Conservation (phyloP, 176 grass and related monocot genomes). For the Puya raimondii region DNA sequence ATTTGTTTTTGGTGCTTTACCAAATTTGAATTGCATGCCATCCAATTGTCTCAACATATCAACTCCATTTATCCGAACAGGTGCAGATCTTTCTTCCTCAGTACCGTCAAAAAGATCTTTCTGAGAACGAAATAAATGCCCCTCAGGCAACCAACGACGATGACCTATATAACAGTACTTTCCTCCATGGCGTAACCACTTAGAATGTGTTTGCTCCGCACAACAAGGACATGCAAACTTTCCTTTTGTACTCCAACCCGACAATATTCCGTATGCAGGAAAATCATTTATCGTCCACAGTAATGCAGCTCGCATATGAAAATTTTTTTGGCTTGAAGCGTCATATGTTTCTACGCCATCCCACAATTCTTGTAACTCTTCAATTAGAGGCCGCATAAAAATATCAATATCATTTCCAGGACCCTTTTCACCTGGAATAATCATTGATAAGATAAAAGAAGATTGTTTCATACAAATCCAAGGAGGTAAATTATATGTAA, state of each 20-base stretch:
- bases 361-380: constrained; percentile 14
- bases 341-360: constrained; percentile 1
- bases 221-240: constrained; percentile 11
- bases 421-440: too few relatives aligned
- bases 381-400: constrained; percentile 16
- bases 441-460: too few relatives aligned
- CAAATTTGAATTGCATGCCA: too few relatives aligned
- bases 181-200: neutral
- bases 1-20: neutral
- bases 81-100: neutral
- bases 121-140: neutral
- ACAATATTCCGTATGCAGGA: neutral
- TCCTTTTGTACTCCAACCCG: constrained; percentile 14
- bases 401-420: constrained; percentile 26
- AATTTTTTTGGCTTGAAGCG: neutral
- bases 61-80: neutral
- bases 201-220: neutral
- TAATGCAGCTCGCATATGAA: constrained; percentile 2
- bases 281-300: constrained; percentile 15
- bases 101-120: constrained; percentile 9
- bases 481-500: too few relatives aligned
- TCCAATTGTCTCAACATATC: constrained; percentile 1
- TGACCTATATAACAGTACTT: constrained; percentile 22
- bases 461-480: too few relatives aligned
- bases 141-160: neutral